These are phyloP conservation scores for Pseudopithomyces chartarum DNA, from an alignment of 2,329 filamentous ascomycete species.

Conservation along the genomic window DNA sequence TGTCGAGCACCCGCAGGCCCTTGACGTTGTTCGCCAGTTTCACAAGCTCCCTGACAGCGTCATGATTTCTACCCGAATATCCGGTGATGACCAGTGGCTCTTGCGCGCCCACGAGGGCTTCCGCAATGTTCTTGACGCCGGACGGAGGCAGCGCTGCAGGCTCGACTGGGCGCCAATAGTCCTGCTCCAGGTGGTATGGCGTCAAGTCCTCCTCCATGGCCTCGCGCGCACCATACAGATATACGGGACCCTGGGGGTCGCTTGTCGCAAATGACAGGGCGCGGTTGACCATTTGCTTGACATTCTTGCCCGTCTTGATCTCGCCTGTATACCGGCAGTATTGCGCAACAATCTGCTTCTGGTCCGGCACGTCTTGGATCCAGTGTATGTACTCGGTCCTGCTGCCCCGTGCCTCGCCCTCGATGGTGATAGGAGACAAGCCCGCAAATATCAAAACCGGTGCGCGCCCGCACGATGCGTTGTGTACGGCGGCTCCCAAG, in stretches of 20 bases:
- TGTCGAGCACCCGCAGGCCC: conserved; percentile 74
- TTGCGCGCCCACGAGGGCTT: conserved; percentile 66
- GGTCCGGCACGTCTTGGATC: conserved; percentile 83
- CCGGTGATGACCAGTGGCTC: conserved; percentile 73
- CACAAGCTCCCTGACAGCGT: conserved; percentile 65
- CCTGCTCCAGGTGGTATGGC: conserved; percentile 62
- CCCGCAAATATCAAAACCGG: conserved; percentile 81
- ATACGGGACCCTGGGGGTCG: conserved; percentile 79
- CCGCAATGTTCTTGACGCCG: conserved; percentile 64
- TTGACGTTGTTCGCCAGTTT: conserved; percentile 70
- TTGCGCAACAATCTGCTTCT: conserved; percentile 78
- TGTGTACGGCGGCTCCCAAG: conserved; percentile 78
- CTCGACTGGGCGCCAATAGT: conserved; percentile 72
- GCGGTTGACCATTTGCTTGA: conserved; percentile 88
- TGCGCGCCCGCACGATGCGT: conserved; percentile 74
- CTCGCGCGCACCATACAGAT: conserved; percentile 77
- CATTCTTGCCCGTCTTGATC: conserved; percentile 81
- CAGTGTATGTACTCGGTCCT: conserved; percentile 85
- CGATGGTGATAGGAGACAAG: conserved; percentile 74
- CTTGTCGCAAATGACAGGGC: conserved; percentile 81
- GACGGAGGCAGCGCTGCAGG: conserved; percentile 64
- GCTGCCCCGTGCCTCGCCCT: conserved; percentile 74
- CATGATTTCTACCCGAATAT: conserved; percentile 72
- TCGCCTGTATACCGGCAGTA: conserved; percentile 85
- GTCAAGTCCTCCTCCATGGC: conserved; percentile 82